phyloP scores from a whole-genome alignment of 2,329 filamentous ascomycete species.

The Xylogone sp. region DNA sequence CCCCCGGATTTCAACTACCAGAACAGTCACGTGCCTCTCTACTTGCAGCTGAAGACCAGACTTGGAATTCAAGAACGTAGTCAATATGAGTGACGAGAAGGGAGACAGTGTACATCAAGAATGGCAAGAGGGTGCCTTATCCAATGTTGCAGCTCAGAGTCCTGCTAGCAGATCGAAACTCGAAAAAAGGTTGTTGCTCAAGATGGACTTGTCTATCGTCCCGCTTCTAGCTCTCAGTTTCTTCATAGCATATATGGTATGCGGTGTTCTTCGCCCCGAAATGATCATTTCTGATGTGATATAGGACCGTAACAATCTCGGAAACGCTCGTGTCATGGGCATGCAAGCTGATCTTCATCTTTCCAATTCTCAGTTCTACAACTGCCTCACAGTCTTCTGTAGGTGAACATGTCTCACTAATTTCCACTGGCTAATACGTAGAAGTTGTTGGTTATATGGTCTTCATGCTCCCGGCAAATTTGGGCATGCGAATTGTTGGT shows the following conservation, averaged over 20 bases:
- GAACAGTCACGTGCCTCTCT: neutral
- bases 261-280: neutral
- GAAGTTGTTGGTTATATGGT: conserved; percentile 11
- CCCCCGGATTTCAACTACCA: neutral
- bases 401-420: neutral
- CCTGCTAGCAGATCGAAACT: conserved; percentile 2
- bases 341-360: conserved; percentile 11
- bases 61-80: neutral
- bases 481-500: conserved; percentile 10
- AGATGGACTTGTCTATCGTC: conserved; percentile 7
- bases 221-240: conserved; percentile 6
- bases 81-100: conserved; percentile 3
- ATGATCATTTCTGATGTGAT: neutral
- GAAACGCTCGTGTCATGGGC: conserved; percentile 15
- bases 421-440: neutral
- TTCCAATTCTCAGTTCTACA: conserved; percentile 8
- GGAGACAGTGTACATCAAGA: neutral
- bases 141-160: neutral
- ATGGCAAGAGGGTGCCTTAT: conserved; percentile 3
- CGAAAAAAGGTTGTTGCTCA: conserved; percentile 9
- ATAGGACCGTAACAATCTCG: conserved; percentile 8
- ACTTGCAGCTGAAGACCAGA: neutral
- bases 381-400: conserved; percentile 10
- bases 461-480: conserved; percentile 4
- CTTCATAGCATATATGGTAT: conserved; percentile 11